Conservation (phyloP, 768 basidiomycete genomes). For the Dentipellis fragilis region DNA sequence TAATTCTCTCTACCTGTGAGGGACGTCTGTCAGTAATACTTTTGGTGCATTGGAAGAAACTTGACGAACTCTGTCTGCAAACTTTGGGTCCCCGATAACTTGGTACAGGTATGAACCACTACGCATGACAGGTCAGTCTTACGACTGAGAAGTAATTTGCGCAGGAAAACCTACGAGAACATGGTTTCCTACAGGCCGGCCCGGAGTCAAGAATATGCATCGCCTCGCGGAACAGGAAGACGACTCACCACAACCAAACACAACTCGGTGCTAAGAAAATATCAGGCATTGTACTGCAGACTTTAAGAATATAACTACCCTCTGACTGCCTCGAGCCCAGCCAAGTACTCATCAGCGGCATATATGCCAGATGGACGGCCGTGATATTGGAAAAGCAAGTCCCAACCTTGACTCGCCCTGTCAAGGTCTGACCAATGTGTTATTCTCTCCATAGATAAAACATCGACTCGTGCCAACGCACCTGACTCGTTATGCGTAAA, state of each 20-base stretch:
- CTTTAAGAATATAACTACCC: constrained; percentile 24
- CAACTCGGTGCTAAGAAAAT: neutral
- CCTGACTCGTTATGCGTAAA: constrained; percentile 50
- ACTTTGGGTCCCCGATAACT: constrained; percentile 44
- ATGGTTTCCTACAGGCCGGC: neutral
- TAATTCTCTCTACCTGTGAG: constrained; percentile 32
- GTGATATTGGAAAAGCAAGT: constrained; percentile 48
- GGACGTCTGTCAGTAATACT: neutral
- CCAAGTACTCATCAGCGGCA: constrained; percentile 48
- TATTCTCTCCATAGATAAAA: no score
- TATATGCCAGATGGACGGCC: constrained; percentile 46
- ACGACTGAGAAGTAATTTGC: neutral
- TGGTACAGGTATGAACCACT: constrained; percentile 48
- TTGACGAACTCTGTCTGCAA: constrained; percentile 31
- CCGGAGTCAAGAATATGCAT: no score
- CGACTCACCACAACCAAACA: neutral
- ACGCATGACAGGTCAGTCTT: neutral
- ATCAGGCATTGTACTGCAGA: neutral
- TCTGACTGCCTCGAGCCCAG: constrained; percentile 42
- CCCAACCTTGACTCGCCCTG: constrained; percentile 40
- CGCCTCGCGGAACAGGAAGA: no score
- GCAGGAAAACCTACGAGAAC: neutral
- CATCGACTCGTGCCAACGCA: constrained; percentile 10
- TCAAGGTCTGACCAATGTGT: constrained; percentile 29
- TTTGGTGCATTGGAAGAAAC: neutral